Evolutionary conservation across 2,329 filamentous ascomycete genomes (phyloP), one percentile per base, ranked within the genome.

Genomic region (Diaporthe sp.): DNA sequence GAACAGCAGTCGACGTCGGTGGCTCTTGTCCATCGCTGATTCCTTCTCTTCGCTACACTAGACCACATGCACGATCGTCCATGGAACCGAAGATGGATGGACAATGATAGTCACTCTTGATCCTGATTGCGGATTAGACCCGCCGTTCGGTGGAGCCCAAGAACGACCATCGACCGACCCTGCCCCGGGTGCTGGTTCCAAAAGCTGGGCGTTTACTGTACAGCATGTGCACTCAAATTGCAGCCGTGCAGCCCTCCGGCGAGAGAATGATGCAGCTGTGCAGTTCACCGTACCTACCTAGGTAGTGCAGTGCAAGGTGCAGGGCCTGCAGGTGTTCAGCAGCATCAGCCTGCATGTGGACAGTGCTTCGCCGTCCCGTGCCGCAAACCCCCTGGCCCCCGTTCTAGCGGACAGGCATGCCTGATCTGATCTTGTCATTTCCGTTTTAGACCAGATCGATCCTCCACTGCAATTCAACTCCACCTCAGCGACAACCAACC

Each of bases 361-460:
- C n/a, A 25, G 68, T 71, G 51, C 51, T 34, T 71, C 55, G 51
- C 51, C 68, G 51, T 46, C 34, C 68, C 68, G n/a, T 46, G 65
- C 65, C 65, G 68, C 39, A 10, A n/a, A 19, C 46, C 44, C 12
- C 12, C 19, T 53, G 19, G n/a, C 13, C 8, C 8, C 62, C 44
- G 4, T 22, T 37, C 25, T 19, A 13, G 25, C 28, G n/a, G 28
- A 22, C 55, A 22, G 31, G 6, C 55, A 8, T 53, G 62, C 46
- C 44, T 68, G 44, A 68, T 37, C 46, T 51, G 44, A 68, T 53
- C 31, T 39, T 13, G 46, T 53, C n/a, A 44, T 62, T 39, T 44
- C 34, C 70, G n/a, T 39, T 42, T 44, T 71, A 46, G 51, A 58
- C 70, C 46, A 53, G 44, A 72, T 61, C 49, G 57, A 59, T 72